Conservation (phyloP, 2,329 filamentous ascomycete species). For the Malbranchea zuffiana region DNA sequence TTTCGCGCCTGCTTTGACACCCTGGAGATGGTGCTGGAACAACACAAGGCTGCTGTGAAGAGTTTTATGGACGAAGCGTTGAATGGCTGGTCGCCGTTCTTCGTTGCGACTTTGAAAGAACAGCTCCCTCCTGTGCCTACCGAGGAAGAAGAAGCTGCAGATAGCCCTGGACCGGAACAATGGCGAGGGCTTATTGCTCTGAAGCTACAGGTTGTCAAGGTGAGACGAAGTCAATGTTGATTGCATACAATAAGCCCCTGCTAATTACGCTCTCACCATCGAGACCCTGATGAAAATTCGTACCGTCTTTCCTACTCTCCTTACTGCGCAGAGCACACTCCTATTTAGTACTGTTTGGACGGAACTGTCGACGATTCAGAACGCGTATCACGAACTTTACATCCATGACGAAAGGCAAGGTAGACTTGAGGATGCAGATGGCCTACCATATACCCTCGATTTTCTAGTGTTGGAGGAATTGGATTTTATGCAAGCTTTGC, state of each 20-base stretch:
- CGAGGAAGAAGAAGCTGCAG: conserved; percentile 48
- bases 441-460: conserved; percentile 87
- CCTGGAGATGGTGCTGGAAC: conserved; percentile 91
- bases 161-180: conserved; percentile 45
- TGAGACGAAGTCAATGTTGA: conserved; percentile 29
- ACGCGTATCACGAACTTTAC: conserved; percentile 69
- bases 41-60: conserved; percentile 76
- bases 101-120: conserved; percentile 65
- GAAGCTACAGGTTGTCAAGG: conserved; percentile 85
- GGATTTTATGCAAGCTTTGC: conserved; percentile 84
- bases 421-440: conserved; percentile 77
- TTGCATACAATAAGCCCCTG: too few relatives aligned
- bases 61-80: conserved; percentile 80
- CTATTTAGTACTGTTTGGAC: conserved; percentile 86
- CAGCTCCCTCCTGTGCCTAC: conserved; percentile 53
- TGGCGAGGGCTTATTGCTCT: conserved; percentile 78
- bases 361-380: conserved; percentile 64
- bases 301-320: conserved; percentile 65
- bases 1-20: conserved; percentile 90
- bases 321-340: conserved; percentile 69
- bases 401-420: conserved; percentile 78
- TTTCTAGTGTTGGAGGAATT: conserved; percentile 88
- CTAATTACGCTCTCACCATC: conserved; percentile 11
- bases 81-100: conserved; percentile 78
- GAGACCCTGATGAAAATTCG: conserved; percentile 82